A percentile compares a stretch with the other conserved stretches of the same genome.
Conservation (phyloP, 805 yeast genomes). For the Wickerhamomyces tratensis region DNA sequence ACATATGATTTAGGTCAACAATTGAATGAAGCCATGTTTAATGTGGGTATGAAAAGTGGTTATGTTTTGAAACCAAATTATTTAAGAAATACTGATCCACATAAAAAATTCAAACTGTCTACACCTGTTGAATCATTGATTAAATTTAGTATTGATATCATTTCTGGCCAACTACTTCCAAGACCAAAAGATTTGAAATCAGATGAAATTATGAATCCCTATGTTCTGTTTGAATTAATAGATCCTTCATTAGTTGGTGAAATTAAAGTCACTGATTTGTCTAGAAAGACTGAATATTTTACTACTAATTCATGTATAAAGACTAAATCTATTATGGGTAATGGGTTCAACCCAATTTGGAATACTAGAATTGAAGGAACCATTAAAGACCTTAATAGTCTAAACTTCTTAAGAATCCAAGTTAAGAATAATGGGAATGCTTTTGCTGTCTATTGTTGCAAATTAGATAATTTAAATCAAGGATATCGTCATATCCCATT, state of each 20-base stretch:
- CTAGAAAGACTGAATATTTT: background rate
- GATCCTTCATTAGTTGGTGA: constrained; percentile 27
- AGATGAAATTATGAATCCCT: constrained; percentile 46
- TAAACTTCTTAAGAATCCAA: constrained; percentile 47
- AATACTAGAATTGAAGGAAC: constrained; percentile 38
- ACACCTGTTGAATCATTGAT: constrained; percentile 3
- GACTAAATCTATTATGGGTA: constrained; percentile 35
- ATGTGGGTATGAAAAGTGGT: constrained; percentile 50
- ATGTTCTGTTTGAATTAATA: constrained; percentile 47
- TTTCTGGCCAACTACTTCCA: constrained; percentile 85
- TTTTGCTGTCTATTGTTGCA: constrained; percentile 53
- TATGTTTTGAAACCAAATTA: constrained; percentile 67
- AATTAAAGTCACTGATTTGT: constrained; percentile 6
- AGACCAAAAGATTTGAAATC: constrained; percentile 44
- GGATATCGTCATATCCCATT: constrained; percentile 83
- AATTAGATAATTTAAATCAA: constrained; percentile 50
- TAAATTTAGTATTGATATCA: constrained; percentile 31
- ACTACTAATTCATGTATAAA: constrained; percentile 1
- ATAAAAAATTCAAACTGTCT: constrained; percentile 12
- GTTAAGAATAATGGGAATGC: constrained; percentile 33
- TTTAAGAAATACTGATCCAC: constrained; percentile 20
- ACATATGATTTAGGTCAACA: constrained; percentile 85
- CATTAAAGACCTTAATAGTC: constrained; percentile 27
- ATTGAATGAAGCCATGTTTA: constrained; percentile 75
- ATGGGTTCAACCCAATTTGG: constrained; percentile 91